Evolutionary conservation across 768 basidiomycete genomes (phyloP).

Genomic region (Mycena crocata): DNA sequence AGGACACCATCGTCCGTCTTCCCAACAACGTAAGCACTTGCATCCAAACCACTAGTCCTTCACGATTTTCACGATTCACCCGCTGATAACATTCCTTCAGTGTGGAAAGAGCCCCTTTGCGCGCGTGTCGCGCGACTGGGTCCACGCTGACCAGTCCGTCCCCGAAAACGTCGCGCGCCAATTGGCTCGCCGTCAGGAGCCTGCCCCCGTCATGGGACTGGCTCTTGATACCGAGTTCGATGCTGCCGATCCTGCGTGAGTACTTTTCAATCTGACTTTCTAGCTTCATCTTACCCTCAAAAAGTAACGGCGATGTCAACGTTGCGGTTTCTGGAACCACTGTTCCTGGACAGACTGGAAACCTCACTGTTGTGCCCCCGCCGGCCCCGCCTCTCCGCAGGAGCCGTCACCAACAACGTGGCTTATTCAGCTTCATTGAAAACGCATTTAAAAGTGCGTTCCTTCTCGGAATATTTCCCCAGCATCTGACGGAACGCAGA

Average conservation of each 20-base stretch:
- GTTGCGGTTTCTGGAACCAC: conserved; percentile 34
- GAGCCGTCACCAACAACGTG: conserved; percentile 30
- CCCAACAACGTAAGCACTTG: conserved; percentile 46
- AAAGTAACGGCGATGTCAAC: conserved; percentile 19
- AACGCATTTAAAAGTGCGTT: conserved; percentile 19
- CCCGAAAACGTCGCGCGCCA: conserved; percentile 33
- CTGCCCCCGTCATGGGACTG: conserved; percentile 41
- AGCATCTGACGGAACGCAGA: conserved; percentile 1
- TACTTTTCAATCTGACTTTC: background rate
- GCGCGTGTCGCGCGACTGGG: conserved; percentile 43
- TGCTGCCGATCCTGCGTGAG: conserved; percentile 33
- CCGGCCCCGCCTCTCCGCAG: conserved; percentile 24
- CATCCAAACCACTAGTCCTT: too few relatives aligned
- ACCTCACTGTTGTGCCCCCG: conserved; percentile 31
- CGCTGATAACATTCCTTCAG: conserved; percentile 8
- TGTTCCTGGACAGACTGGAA: conserved; percentile 32
- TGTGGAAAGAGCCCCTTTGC: conserved; percentile 36
- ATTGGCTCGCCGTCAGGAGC: conserved; percentile 37
- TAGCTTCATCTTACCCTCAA: background rate
- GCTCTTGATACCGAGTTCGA: conserved; percentile 46
- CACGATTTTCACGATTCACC: too few relatives aligned
- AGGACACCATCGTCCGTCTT: conserved; percentile 48
- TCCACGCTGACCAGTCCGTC: conserved; percentile 45
- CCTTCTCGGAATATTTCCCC: background rate
- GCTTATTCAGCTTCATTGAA: conserved; percentile 33